Conservation (phyloP, 768 basidiomycete genomes). For the Termitomyces eurrhizus region DNA sequence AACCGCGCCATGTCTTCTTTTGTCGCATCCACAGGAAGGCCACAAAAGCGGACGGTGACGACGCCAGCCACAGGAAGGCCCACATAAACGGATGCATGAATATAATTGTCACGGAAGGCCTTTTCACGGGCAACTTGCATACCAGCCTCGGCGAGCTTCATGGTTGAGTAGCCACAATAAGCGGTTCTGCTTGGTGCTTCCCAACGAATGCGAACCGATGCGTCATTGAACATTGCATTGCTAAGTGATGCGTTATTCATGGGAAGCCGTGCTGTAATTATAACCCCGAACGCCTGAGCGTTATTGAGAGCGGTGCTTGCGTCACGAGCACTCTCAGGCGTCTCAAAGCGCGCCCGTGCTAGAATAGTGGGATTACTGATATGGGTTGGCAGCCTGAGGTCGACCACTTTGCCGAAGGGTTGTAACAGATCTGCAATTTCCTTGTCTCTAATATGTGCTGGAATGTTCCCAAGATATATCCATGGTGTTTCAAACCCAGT, state of each 20-base stretch:
- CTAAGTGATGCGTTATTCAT: constrained; percentile 34
- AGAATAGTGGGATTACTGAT: constrained; percentile 20
- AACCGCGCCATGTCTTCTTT: constrained; percentile 42
- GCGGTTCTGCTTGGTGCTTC: constrained; percentile 52
- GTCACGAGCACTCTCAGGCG: constrained; percentile 44
- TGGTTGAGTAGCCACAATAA: constrained; percentile 59
- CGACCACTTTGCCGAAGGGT: constrained; percentile 44
- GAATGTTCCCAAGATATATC: constrained; percentile 52
- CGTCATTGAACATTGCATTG: constrained; percentile 44
- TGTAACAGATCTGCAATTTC: constrained; percentile 36
- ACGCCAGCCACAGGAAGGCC: constrained; percentile 56
- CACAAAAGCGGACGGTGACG: constrained; percentile 57
- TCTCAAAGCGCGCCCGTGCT: constrained; percentile 45
- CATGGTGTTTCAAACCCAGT: constrained; percentile 72
- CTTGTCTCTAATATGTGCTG: constrained; percentile 25
- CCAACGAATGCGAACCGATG: constrained; percentile 55
- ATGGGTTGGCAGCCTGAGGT: constrained; percentile 27
- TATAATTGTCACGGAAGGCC: constrained; percentile 32
- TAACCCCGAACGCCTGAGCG: constrained; percentile 29
- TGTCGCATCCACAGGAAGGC: constrained; percentile 43
- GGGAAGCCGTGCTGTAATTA: constrained; percentile 42
- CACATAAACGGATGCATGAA: constrained; percentile 48
- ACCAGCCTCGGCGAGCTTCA: constrained; percentile 45
- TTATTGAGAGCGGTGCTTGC: constrained; percentile 53
- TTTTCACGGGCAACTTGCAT: constrained; percentile 35